Conservation (phyloP, 2,329 filamentous ascomycete genomes). For the Aspergillus fructus region DNA sequence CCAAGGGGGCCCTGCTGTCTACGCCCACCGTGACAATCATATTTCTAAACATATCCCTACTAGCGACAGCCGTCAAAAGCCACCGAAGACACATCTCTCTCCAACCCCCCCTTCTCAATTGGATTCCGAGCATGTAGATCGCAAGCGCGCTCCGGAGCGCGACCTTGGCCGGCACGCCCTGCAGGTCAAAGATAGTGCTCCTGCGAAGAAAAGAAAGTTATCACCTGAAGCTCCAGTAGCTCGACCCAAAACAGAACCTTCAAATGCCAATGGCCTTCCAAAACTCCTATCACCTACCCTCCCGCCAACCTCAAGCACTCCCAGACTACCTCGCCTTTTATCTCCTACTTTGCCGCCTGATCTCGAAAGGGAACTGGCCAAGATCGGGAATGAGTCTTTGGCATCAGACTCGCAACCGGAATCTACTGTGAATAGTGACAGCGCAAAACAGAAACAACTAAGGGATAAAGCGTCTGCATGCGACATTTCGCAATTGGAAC, state of each 20-base stretch:
- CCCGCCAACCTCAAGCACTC: constrained; percentile 41
- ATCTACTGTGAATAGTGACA: constrained; percentile 17
- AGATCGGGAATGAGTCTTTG: constrained; percentile 39
- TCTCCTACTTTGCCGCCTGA: constrained; percentile 59
- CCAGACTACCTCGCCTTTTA: constrained; percentile 52
- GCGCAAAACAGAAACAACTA: constrained; percentile 20
- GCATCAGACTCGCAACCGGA: constrained; percentile 19
- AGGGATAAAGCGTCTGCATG: constrained; percentile 16
- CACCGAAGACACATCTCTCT: constrained; percentile 8
- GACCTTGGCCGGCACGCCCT: constrained; percentile 18
- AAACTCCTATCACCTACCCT: constrained; percentile 41
- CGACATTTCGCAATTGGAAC: constrained; percentile 18
- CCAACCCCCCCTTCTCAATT: constrained; percentile 15
- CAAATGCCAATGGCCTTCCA: constrained; percentile 31
- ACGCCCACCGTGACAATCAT: constrained; percentile 21
- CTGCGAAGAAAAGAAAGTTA: constrained; percentile 42
- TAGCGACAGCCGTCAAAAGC: constrained; percentile 18
- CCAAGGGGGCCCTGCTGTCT: constrained; percentile 17
- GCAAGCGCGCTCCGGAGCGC: constrained; percentile 30
- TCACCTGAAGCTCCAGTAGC: constrained; percentile 36
- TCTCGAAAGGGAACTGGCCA: constrained; percentile 53
- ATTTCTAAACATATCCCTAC: constrained; percentile 19
- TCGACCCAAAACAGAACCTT: constrained; percentile 21
- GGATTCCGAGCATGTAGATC: constrained; percentile 19
- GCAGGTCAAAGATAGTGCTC: constrained; percentile 25